Conservation (phyloP, 495 filamentous ascomycete species). For the Xylaria flabelliformis region DNA sequence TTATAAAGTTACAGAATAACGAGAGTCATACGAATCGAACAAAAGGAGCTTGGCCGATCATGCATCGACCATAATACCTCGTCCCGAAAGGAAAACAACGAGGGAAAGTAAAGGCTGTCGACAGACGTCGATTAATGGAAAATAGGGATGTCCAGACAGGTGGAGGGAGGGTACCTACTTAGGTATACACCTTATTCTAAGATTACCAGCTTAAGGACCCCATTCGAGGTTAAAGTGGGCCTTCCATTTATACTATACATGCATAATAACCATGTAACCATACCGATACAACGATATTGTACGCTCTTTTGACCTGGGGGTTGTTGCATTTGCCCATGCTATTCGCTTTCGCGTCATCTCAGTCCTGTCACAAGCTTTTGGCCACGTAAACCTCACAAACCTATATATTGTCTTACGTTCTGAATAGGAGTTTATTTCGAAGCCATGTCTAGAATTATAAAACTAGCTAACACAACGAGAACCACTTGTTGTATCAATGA, state of each 20-base stretch:
- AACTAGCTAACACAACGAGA: background rate
- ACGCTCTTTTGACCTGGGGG: background rate
- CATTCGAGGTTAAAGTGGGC: background rate
- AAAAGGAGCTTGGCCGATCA: background rate
- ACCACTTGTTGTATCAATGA: background rate
- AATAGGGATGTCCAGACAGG: conserved; percentile 21
- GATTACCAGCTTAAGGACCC: background rate
- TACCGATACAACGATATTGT: conserved; percentile 1
- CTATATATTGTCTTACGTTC: background rate
- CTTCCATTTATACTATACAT: no score
- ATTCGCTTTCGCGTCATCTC: background rate
- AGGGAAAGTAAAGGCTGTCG: background rate
- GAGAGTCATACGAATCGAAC: conserved; percentile 32
- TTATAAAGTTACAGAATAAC: conserved; percentile 31
- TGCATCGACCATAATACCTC: conserved; percentile 16
- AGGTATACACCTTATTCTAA: background rate
- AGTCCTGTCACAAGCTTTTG: conserved; percentile 11
- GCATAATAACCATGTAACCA: background rate
- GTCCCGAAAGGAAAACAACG: conserved; percentile 9
- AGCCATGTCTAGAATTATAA: background rate
- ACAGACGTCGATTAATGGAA: conserved; percentile 23
- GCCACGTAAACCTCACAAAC: conserved; percentile 18
- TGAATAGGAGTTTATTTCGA: background rate
- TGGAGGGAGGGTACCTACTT: background rate
- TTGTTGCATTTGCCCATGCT: background rate